phyloP scores from a whole-genome alignment of 1,284 basidiomycete genomes.

The Papiliotrema fonsecae region DNA sequence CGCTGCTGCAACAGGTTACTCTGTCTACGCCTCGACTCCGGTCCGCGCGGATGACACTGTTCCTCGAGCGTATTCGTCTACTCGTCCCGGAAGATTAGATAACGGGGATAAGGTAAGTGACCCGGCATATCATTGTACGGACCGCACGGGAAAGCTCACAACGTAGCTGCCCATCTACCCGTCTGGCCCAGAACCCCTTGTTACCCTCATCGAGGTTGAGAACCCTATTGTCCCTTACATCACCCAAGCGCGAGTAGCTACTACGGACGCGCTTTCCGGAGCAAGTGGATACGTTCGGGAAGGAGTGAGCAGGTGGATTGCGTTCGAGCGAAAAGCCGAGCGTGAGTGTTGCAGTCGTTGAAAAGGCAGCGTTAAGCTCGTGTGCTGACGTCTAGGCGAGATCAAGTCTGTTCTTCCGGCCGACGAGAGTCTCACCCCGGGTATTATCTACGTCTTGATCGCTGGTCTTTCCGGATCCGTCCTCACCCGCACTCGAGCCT shows the following conservation, averaged over 20 bases:
- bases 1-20: constrained; percentile 1
- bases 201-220: constrained; percentile 65
- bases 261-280: constrained; percentile 55
- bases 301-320: constrained; percentile 72
- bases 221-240: constrained; percentile 69
- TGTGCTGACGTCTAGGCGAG: constrained; percentile 57
- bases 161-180: constrained; percentile 74
- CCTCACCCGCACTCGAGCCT: constrained; percentile 66
- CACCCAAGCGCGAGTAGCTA: constrained; percentile 58
- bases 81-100: constrained; percentile 25
- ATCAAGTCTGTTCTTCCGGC: constrained; percentile 74
- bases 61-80: neutral
- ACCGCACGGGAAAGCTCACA: neutral
- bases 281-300: constrained; percentile 63
- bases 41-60: constrained; percentile 1
- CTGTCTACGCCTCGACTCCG: constrained; percentile 1
- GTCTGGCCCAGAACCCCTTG: constrained; percentile 47
- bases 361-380: too few relatives aligned
- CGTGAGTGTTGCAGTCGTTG: constrained; percentile 53
- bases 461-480: constrained; percentile 82
- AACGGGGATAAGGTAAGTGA: constrained; percentile 35
- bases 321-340: constrained; percentile 73
- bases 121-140: neutral
- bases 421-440: constrained; percentile 77
- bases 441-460: constrained; percentile 78